Base-by-base conservation (phyloP, 2,329 filamentous ascomycete species). In the Phialocephala sp. region DNA sequence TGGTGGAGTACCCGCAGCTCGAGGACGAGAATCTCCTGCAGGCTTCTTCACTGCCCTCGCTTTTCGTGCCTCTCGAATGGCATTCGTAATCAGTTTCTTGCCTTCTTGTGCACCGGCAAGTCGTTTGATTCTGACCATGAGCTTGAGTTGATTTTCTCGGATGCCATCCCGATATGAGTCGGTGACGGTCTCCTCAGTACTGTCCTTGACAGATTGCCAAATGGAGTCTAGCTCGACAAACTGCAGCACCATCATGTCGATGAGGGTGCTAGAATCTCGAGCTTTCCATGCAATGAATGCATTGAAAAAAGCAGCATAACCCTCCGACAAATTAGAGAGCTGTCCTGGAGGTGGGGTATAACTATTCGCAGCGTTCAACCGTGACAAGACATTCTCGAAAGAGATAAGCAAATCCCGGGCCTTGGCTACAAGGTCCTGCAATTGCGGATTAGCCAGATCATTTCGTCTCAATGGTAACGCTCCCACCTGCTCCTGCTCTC, bases 271-370 rank as follows among this genome's bases (percentile, higher is more conserved):
- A 0, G 91, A 92, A 75, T 94, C 92, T 60, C 91, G 86, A 1
- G 91, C 89, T 77, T 94, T 93, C 92, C 92, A 95, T 3, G 91
- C 88, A 66, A 92, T 91, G 74, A 95, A 94, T 0, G 91, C 91
- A 61, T 91, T 90, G 72, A 90, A 87, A 71, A 93, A 95, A 0
- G 89, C 86, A 37, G 89, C 86, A 74, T 94, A 92, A 0, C 87
- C 83, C 71, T 92, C 85, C 0, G 89, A 85, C 20, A 95, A 81
- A 1, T 85, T 83, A 61, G 87, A 85, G 36, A 85, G 81, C 47
- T 91, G 82, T 2, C 84, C 85, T 0, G 86, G 85, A 0, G 89
- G 88, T 52, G 89, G 85, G 0, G 85, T 89, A 75, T 88, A 91
- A 69, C 85, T 85, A 76, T 92, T 93, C 69, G 84, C 84, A 1